Evolutionary conservation across 192 early-diverging fungal species (phyloP).

Genomic region (Coemansia sp.): DNA sequence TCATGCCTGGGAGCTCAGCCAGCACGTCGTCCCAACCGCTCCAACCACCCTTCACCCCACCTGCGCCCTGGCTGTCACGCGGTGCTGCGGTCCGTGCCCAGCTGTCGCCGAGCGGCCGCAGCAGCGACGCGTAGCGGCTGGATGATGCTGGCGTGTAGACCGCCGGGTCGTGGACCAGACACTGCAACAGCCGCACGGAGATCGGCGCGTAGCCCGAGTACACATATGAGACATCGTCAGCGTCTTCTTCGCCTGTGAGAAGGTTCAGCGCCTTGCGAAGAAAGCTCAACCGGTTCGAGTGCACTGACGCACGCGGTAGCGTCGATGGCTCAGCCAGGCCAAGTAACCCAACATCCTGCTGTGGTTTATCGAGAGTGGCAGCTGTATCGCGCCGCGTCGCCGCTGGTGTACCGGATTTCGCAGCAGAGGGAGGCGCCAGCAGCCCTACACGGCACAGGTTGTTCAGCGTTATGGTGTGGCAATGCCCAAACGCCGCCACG

Average conservation of each 20-base stretch:
- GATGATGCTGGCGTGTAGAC: slow-evolving; percentile 30
- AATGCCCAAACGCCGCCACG: slow-evolving; percentile 87
- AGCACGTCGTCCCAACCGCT: slow-evolving; percentile 86
- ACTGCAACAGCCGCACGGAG: slow-evolving; percentile 85
- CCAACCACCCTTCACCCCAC: slow-evolving; percentile 68
- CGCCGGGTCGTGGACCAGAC: slow-evolving; percentile 56
- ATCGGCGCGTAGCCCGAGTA: slow-evolving; percentile 95
- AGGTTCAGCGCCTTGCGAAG: slow-evolving; percentile 71
- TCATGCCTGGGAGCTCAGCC: slow-evolving; percentile 71
- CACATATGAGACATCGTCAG: slow-evolving; percentile 87
- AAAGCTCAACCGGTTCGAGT: slow-evolving; percentile 39
- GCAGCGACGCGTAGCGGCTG: slow-evolving; percentile 44
- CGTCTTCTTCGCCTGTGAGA: slow-evolving; percentile 79
- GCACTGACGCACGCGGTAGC: slow-evolving; percentile 24
- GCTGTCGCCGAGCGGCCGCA: slow-evolving; percentile 43
- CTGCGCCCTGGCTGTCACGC: slow-evolving; percentile 21
- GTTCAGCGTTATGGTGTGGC: slow-evolving; percentile 84
- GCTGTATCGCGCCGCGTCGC: slow-evolving; percentile 11
- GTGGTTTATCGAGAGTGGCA: neutral
- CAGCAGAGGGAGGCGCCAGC: slow-evolving; percentile 45
- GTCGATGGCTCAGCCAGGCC: slow-evolving; percentile 24
- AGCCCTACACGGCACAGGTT: slow-evolving; percentile 71
- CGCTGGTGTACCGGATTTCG: slow-evolving; percentile 53
- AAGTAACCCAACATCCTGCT: slow-evolving; percentile 7
- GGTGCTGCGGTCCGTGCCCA: slow-evolving; percentile 13